Base-by-base conservation (phyloP, 139 green algal genomes). In the Chlorella sp. region DNA sequence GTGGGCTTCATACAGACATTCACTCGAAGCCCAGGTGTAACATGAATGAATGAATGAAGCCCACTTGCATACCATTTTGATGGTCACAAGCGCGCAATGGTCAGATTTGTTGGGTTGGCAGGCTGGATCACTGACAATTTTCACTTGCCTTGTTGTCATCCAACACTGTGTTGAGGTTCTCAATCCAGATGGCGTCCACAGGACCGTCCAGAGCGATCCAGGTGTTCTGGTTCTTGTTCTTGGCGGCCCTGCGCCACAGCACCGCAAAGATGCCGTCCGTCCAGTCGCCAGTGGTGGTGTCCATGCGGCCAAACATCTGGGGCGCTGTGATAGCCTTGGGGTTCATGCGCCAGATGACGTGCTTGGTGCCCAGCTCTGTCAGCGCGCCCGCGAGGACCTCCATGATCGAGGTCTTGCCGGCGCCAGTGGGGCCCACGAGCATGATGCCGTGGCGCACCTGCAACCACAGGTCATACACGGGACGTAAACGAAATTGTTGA, bases 161-260 rank as follows among this genome's bases (percentile, higher is more conserved):
- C 49, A 98, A 86, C 71, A 98, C 94, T 5, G 94, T 97, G 85
- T 98, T 98, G 42, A 97, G 84, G 80, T 97, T 97, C 84, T 98
- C 94, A 76, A 98, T 98, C 94, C 94, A 98, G 75, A 97, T 95
- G 49, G 94, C 93, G 65, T 98, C 94, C 60, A 98, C 91, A 20
- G 93, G 93, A 2, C 94, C 94, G 73, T 98, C 94, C 42, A 98
- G 90, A 67, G 97, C 91, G 65, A 98, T 97, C 92, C 90, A 96
- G 3, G 92, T 97, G 85, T 94, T 91, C 74, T 96, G 88, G 81
- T 90, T 91, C 85, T 95, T 96, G 79, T 82, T 88, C 83, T 94
- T 91, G 68, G 89, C 88, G 63, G 93, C 90, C 51, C 90, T 88
- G 35, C 94, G 83, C 93, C 93, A 98, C 59, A 97, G 87, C 70